Base-by-base conservation (phyloP, 371 early-diverging fungal genomes). In the Syncephalastrum monosporum region DNA sequence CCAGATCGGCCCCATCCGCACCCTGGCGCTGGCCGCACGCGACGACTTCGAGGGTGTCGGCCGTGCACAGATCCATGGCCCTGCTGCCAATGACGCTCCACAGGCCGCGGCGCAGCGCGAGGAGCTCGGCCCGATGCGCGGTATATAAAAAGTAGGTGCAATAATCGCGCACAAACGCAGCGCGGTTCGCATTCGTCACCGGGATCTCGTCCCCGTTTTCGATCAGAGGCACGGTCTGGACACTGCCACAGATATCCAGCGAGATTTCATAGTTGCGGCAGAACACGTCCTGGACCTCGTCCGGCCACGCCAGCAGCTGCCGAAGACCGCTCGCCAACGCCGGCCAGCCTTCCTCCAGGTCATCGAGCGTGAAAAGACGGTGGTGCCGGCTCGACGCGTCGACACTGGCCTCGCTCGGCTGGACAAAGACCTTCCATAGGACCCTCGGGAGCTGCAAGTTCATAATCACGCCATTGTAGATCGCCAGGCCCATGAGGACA, bases 401-500 rank as follows among this genome's bases (percentile, higher is more conserved):
- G 6, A 69, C 61, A 79, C 59, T 5, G 71, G 65, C 41, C 53
- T 77, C 74, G 29, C 70, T 79, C 12, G 63, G 78, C 65, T 17
- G 75, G 10, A 87, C 79, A 5, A 84, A 69, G 1, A 69, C 53
- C 56, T 82, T 86, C 67, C 97, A 82, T 3, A 99, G 81, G 59
- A 96, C 92, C 65, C 93, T 93, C 1, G 98, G 94, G 51, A 99
- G 86, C 27, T 90, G 92, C 13, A 96, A 70, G 63, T 95, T 94
- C 47, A 99, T 75, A 55, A 93, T 90, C 17, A 88, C 91, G 47
- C 90, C 90, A 69, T 99, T 95, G 75, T 95, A 95, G 5, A 99
- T 88, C 25, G 96, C 94, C 42, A 97, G 70, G 0, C 97, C 99
- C 55, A 96, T 87, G 63, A 99, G 81, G 1, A 92, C 85, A 17